Evolutionary conservation across 345 rosid species (phyloP).

Genomic region (Gossypium rotundifolium): DNA sequence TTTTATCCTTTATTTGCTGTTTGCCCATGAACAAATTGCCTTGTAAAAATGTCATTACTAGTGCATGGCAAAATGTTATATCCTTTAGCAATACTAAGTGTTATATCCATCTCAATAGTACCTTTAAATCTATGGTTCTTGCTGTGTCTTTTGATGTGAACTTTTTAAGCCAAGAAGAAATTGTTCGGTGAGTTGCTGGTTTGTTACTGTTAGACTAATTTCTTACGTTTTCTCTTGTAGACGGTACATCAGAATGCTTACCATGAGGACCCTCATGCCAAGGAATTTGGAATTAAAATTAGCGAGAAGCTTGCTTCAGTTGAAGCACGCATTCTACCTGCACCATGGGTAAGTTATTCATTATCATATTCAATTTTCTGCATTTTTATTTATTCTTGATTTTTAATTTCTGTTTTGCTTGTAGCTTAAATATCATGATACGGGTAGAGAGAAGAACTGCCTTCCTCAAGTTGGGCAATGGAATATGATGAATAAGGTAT

Average conservation of each 20-base stretch:
- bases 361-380: neutral
- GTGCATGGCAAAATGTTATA: neutral
- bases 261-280: slow-evolving; percentile 67
- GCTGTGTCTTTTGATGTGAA: neutral
- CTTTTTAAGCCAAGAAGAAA: neutral
- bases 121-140: neutral
- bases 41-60: neutral
- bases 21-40: neutral
- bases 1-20: neutral
- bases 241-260: slow-evolving; percentile 79
- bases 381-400: neutral
- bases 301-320: slow-evolving; percentile 83
- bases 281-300: slow-evolving; percentile 94
- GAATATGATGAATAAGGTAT: slow-evolving; percentile 99
- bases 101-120: neutral
- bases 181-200: neutral
- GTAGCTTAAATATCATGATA: slow-evolving; percentile 95
- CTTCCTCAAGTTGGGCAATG: slow-evolving; percentile 95
- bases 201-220: neutral
- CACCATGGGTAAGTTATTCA: slow-evolving; percentile 64
- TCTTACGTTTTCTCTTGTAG: slow-evolving; percentile 27
- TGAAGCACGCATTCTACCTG: slow-evolving; percentile 93
- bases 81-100: neutral
- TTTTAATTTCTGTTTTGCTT: slow-evolving; percentile 1
- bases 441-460: slow-evolving; percentile 81